phyloP scores from a whole-genome alignment of 2,329 filamentous ascomycete genomes.

The Orbilia oligospora region DNA sequence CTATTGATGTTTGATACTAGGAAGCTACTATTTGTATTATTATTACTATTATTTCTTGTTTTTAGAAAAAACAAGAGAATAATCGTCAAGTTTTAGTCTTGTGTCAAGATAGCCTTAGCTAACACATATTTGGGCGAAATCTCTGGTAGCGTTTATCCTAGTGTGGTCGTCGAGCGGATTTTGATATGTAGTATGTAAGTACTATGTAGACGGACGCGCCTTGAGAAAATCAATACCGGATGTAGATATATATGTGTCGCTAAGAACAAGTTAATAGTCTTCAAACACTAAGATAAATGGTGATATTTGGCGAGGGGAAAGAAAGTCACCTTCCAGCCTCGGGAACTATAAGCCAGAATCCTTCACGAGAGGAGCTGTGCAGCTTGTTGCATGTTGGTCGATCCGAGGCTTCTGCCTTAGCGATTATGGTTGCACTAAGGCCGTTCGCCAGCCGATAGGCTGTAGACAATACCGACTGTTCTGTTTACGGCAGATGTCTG shows the following conservation, averaged over 20 bases:
- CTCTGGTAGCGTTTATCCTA: background rate
- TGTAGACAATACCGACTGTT: conserved; percentile 23
- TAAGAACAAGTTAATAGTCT: background rate
- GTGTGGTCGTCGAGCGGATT: background rate
- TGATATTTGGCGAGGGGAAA: conserved; percentile 13
- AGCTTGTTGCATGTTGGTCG: conserved; percentile 40
- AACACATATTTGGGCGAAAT: background rate
- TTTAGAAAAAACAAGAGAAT: no score
- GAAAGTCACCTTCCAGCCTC: conserved; percentile 54
- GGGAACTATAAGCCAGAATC: conserved; percentile 39
- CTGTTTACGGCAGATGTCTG: conserved; percentile 28
- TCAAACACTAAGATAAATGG: background rate
- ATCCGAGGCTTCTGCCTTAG: conserved; percentile 33
- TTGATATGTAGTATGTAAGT: no score
- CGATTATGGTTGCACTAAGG: conserved; percentile 23
- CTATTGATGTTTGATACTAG: background rate
- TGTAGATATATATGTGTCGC: conserved; percentile 17
- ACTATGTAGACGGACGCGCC: background rate
- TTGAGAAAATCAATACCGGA: conserved; percentile 6
- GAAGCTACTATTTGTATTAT: background rate
- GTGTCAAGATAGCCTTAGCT: background rate
- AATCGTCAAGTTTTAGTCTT: background rate
- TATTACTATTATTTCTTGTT: no score
- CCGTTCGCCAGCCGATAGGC: conserved; percentile 29
- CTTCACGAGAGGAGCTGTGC: conserved; percentile 25